phyloP scores from a whole-genome alignment of 129 eudicot genomes.

The Tagetes erecta region DNA sequence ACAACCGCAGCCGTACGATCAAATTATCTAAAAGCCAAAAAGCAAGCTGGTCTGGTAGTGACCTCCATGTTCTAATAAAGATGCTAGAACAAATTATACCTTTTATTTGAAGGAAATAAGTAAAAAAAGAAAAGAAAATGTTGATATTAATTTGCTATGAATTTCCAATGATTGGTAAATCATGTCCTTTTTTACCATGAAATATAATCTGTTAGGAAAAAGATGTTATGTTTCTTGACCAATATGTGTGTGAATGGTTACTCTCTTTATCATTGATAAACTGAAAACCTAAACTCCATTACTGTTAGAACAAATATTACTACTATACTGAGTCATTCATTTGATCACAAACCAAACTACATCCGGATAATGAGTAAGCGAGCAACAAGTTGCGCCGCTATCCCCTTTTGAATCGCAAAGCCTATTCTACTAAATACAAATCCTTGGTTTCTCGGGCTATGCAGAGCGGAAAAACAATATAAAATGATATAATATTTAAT shows the following conservation, averaged over 20 bases:
- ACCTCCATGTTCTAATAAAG: constrained; percentile 30
- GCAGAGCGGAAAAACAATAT: too few relatives aligned
- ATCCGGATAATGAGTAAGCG: too few relatives aligned
- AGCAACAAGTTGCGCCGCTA: too few relatives aligned
- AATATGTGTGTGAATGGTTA: background rate
- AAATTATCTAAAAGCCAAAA: constrained; percentile 19
- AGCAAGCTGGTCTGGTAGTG: constrained; percentile 31
- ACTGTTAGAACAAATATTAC: too few relatives aligned
- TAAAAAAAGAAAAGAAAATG: background rate
- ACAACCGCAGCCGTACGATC: constrained; percentile 12
- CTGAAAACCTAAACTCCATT: too few relatives aligned
- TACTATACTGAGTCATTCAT: too few relatives aligned
- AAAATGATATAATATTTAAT: too few relatives aligned
- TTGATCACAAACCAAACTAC: too few relatives aligned
- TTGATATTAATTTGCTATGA: background rate
- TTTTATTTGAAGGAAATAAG: background rate
- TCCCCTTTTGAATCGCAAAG: too few relatives aligned
- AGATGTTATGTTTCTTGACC: background rate
- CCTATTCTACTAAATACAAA: too few relatives aligned
- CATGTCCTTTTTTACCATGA: background rate
- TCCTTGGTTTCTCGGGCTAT: too few relatives aligned
- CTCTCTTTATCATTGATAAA: background rate
- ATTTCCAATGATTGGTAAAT: constrained; percentile 22
- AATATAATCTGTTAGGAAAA: background rate
- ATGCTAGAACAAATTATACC: constrained; percentile 24